Evolutionary conservation across 148 eudicot species (phyloP).

Genomic region (Camellia lanceoleosa): DNA sequence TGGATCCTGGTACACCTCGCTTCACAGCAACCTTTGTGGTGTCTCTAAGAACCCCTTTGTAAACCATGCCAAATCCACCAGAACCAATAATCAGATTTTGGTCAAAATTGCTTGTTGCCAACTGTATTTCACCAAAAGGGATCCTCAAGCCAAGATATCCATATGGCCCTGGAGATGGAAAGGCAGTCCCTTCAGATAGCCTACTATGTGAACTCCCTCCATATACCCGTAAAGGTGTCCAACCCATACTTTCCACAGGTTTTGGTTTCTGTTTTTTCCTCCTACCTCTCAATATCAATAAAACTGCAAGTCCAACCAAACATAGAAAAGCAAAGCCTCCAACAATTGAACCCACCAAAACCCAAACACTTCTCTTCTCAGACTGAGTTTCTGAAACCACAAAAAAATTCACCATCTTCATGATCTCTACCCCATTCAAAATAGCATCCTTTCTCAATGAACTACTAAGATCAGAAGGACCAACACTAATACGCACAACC

Average conservation of each 20-base stretch:
- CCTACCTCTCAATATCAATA: constrained; percentile 34
- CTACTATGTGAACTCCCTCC: constrained; percentile 53
- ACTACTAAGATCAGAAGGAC: constrained; percentile 73
- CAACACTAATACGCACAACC: constrained; percentile 57
- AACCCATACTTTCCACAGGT: constrained; percentile 58
- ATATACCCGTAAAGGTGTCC: constrained; percentile 57
- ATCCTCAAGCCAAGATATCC: constrained; percentile 53
- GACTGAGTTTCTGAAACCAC: neutral
- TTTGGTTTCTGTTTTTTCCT: constrained; percentile 43
- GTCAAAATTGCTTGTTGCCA: constrained; percentile 73
- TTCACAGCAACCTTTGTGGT: constrained; percentile 72
- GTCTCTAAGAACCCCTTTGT: constrained; percentile 64
- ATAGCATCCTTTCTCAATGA: constrained; percentile 60
- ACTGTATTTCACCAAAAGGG: constrained; percentile 65
- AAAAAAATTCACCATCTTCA: constrained; percentile 60
- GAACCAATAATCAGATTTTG: constrained; percentile 62
- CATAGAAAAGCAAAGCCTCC: constrained; percentile 46
- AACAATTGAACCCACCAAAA: constrained; percentile 45
- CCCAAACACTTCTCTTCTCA: constrained; percentile 34
- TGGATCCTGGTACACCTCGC: constrained; percentile 81
- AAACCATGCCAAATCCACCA: constrained; percentile 96
- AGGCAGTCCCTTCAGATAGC: constrained; percentile 45
- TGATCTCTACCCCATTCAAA: constrained; percentile 84
- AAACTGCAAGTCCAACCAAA: constrained; percentile 32
- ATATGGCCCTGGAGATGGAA: constrained; percentile 47